Conservation (phyloP, 768 basidiomycete genomes). For the Coprinopsis strossmayeri region DNA sequence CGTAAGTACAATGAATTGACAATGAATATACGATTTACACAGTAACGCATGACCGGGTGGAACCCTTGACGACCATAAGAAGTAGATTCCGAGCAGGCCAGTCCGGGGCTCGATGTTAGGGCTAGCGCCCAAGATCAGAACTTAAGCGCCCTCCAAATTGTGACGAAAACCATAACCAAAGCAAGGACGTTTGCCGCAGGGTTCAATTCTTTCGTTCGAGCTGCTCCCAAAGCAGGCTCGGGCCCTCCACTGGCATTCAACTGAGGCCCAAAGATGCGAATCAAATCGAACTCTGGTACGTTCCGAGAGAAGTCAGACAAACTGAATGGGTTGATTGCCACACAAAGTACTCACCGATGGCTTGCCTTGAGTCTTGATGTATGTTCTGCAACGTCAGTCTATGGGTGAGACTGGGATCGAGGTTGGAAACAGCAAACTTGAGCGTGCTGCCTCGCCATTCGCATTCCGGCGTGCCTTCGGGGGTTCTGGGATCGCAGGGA, state of each 20-base stretch:
- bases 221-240: no score
- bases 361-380: background rate
- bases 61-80: no score
- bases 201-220: background rate
- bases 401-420: background rate
- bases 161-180: background rate
- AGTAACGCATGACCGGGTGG: no score
- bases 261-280: background rate
- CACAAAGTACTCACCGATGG: background rate
- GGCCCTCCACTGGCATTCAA: background rate
- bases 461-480: background rate
- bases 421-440: background rate
- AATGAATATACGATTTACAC: no score
- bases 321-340: background rate
- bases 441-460: slow-evolving; percentile 1
- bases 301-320: background rate
- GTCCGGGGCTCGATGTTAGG: no score
- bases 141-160: background rate
- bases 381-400: background rate
- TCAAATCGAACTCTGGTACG: background rate
- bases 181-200: background rate
- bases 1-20: no score
- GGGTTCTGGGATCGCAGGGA: background rate
- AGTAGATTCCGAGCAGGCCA: no score
- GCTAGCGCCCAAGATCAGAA: no score